Evolutionary conservation across 306 rosid species (phyloP).

Genomic region (Ormosia emarginata): DNA sequence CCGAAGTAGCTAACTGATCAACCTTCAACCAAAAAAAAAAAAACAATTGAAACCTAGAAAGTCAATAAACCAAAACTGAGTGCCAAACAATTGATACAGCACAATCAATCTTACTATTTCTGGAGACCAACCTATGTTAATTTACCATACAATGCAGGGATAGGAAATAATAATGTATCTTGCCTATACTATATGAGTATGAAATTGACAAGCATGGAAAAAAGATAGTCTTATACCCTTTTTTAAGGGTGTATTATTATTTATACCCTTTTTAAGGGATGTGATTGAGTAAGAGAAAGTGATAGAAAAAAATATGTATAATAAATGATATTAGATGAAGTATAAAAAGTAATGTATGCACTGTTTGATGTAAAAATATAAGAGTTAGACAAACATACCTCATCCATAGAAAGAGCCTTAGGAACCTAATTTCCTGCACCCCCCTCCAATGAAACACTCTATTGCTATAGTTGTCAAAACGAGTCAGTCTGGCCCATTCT

Average conservation of each 20-base stretch:
- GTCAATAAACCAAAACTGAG: background rate
- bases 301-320: too few relatives aligned
- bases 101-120: background rate
- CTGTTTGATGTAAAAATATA: too few relatives aligned
- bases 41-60: background rate
- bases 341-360: too few relatives aligned
- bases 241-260: too few relatives aligned
- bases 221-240: too few relatives aligned
- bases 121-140: background rate
- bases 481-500: too few relatives aligned
- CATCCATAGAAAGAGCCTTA: background rate
- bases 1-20: background rate
- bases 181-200: background rate
- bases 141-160: background rate
- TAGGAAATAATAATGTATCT: background rate
- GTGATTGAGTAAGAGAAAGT: too few relatives aligned
- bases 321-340: too few relatives aligned
- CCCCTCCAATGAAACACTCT: too few relatives aligned
- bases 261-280: too few relatives aligned
- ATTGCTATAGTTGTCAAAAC: too few relatives aligned
- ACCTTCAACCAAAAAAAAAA: background rate
- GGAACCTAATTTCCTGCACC: too few relatives aligned
- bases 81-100: background rate
- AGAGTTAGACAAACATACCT: background rate
- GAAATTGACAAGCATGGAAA: background rate